A percentile compares a stretch with the other conserved stretches of the same genome.
Conservation (phyloP, 2,329 filamentous ascomycete genomes). For the Trichoderma atroviride region DNA sequence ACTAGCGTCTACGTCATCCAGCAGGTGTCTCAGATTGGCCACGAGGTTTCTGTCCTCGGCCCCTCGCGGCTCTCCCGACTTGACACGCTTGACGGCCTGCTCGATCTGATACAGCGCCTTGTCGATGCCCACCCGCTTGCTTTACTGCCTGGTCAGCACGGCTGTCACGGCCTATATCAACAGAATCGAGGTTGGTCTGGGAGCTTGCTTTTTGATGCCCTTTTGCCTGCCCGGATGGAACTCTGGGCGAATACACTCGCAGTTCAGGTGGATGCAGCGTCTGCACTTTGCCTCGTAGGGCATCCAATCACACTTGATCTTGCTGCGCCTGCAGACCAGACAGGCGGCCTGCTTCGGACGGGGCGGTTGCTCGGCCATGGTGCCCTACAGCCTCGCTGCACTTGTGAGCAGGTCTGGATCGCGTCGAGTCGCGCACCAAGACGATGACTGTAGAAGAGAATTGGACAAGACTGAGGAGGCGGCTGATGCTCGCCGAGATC, state of each 20-base stretch:
- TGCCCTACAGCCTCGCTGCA: constrained; percentile 13
- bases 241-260: constrained; percentile 69
- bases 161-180: background rate
- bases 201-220: constrained; percentile 71
- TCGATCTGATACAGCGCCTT: constrained; percentile 76
- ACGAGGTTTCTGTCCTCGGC: constrained; percentile 51
- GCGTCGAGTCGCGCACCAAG: constrained; percentile 16
- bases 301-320: constrained; percentile 67
- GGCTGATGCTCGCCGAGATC: background rate
- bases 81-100: constrained; percentile 64
- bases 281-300: constrained; percentile 58
- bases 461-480: constrained; percentile 2
- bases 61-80: constrained; percentile 46
- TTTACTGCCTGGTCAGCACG: constrained; percentile 38
- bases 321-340: constrained; percentile 66
- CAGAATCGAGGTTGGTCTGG: background rate
- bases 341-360: constrained; percentile 55
- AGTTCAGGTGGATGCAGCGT: constrained; percentile 59
- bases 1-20: constrained; percentile 37
- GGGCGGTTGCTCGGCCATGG: constrained; percentile 35
- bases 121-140: constrained; percentile 73
- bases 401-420: background rate
- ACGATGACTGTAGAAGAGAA: background rate
- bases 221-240: constrained; percentile 75
- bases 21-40: constrained; percentile 46